phyloP scores from a whole-genome alignment of 768 basidiomycete species.

The Leccinum truebloodii region DNA sequence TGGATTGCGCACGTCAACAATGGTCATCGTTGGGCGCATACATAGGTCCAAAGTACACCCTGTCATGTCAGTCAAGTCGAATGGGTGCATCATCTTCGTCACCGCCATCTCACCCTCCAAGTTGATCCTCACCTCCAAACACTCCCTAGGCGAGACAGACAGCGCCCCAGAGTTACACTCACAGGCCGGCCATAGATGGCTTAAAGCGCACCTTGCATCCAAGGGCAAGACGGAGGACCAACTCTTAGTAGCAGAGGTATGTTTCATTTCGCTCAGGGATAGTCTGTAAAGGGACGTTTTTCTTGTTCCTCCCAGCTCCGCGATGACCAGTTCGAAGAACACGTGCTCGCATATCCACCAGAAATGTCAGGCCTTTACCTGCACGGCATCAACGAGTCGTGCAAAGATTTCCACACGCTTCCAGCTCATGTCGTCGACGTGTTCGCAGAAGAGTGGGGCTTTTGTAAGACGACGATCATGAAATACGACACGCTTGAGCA shows the following conservation, averaged over 20 bases:
- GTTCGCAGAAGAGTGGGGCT: constrained; percentile 90
- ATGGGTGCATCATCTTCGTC: constrained; percentile 97
- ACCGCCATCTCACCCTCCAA: constrained; percentile 75
- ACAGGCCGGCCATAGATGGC: constrained; percentile 81
- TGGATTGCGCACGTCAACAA: constrained; percentile 39
- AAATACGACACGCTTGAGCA: constrained; percentile 57
- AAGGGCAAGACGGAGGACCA: constrained; percentile 70
- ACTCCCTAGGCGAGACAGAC: constrained; percentile 68
- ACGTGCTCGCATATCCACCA: constrained; percentile 81
- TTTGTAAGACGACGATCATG: constrained; percentile 73
- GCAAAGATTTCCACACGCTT: constrained; percentile 68
- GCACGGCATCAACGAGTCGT: constrained; percentile 83
- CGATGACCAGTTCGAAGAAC: constrained; percentile 96
- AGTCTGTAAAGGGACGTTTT: neutral
- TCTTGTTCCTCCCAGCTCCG: constrained; percentile 65
- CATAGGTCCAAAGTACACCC: constrained; percentile 74
- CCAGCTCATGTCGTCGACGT: constrained; percentile 64
- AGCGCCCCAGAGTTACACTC: constrained; percentile 64
- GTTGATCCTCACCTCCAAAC: constrained; percentile 89
- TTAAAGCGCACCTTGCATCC: constrained; percentile 55
- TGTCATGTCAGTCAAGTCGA: constrained; percentile 81
- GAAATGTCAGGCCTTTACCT: constrained; percentile 89
- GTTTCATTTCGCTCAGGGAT: constrained; percentile 17
- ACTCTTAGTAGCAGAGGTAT: constrained; percentile 79
- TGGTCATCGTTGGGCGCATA: constrained; percentile 73